phyloP scores from a whole-genome alignment of 768 basidiomycete genomes.

The Hygrocybe coccinea region DNA sequence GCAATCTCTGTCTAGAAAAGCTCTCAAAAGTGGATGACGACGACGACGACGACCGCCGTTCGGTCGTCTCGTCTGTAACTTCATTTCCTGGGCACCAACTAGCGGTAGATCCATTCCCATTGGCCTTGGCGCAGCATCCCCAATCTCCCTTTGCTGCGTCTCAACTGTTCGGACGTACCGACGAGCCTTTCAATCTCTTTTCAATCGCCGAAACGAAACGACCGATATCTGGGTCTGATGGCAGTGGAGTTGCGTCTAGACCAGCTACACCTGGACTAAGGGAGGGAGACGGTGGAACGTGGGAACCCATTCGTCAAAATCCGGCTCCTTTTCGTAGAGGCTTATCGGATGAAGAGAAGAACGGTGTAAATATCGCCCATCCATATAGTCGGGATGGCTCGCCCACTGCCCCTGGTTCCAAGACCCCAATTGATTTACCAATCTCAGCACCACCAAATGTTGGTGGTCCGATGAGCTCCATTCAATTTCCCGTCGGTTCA shows the following conservation, averaged over 20 bases:
- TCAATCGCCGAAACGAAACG: slow-evolving; percentile 75
- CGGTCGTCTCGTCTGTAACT: slow-evolving; percentile 65
- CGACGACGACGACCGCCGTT: slow-evolving; percentile 84
- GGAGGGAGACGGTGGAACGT: slow-evolving; percentile 41
- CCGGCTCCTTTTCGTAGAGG: slow-evolving; percentile 73
- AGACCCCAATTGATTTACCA: slow-evolving; percentile 57
- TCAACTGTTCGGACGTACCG: slow-evolving; percentile 71
- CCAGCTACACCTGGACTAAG: slow-evolving; percentile 44
- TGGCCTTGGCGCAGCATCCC: slow-evolving; percentile 42
- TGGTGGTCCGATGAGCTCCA: slow-evolving; percentile 58
- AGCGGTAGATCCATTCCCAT: slow-evolving; percentile 38
- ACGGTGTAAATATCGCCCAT: slow-evolving; percentile 39
- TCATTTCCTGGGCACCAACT: slow-evolving; percentile 79
- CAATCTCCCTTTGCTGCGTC: slow-evolving; percentile 88
- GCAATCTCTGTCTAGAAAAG: slow-evolving; percentile 92
- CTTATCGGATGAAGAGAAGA: slow-evolving; percentile 74
- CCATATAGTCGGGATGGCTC: slow-evolving; percentile 43
- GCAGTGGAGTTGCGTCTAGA: slow-evolving; percentile 47
- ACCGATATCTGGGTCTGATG: slow-evolving; percentile 46
- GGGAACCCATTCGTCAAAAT: slow-evolving; percentile 49
- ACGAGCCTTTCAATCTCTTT: slow-evolving; percentile 76
- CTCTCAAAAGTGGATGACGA: slow-evolving; percentile 83
- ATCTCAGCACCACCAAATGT: slow-evolving; percentile 46
- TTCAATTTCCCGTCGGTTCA: slow-evolving; percentile 77
- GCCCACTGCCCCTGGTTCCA: slow-evolving; percentile 39